These are phyloP conservation scores for Didymosphaeria variabile DNA, from an alignment of 2,329 filamentous ascomycete species.

Conservation along the genomic window DNA sequence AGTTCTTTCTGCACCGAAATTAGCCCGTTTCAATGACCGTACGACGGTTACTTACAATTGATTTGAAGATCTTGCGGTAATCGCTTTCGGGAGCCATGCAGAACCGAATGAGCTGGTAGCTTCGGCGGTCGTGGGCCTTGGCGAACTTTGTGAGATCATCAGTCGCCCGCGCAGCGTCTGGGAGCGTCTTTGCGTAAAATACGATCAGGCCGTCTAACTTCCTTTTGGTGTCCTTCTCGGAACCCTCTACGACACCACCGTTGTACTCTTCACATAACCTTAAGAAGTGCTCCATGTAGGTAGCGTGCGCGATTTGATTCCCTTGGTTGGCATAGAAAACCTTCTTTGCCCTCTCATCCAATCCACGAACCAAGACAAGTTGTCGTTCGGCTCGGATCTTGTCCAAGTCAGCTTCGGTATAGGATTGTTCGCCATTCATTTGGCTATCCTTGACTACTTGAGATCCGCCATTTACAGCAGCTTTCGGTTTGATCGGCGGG, in stretches of 20 bases:
- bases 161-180: slow-evolving; percentile 75
- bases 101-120: slow-evolving; percentile 88
- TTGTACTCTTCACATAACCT: slow-evolving; percentile 90
- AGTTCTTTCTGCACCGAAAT: slow-evolving; percentile 71
- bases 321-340: slow-evolving; percentile 89
- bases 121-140: slow-evolving; percentile 87
- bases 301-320: slow-evolving; percentile 77
- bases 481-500: slow-evolving; percentile 72
- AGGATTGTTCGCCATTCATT: slow-evolving; percentile 54
- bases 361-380: slow-evolving; percentile 78
- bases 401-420: slow-evolving; percentile 68
- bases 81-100: slow-evolving; percentile 86
- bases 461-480: slow-evolving; percentile 59
- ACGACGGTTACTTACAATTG: slow-evolving; percentile 62
- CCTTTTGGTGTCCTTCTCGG: slow-evolving; percentile 71
- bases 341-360: slow-evolving; percentile 80
- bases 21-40: slow-evolving; percentile 14
- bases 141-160: slow-evolving; percentile 89
- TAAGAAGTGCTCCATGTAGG: slow-evolving; percentile 78
- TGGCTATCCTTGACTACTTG: slow-evolving; percentile 71
- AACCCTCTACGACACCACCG: slow-evolving; percentile 80
- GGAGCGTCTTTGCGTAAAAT: slow-evolving; percentile 77
- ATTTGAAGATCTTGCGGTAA: slow-evolving; percentile 88
- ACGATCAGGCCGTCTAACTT: slow-evolving; percentile 77
- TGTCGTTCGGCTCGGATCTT: slow-evolving; percentile 85